phyloP scores from a whole-genome alignment of 192 early-diverging fungal species.

The Paraglomus brasilianum region DNA sequence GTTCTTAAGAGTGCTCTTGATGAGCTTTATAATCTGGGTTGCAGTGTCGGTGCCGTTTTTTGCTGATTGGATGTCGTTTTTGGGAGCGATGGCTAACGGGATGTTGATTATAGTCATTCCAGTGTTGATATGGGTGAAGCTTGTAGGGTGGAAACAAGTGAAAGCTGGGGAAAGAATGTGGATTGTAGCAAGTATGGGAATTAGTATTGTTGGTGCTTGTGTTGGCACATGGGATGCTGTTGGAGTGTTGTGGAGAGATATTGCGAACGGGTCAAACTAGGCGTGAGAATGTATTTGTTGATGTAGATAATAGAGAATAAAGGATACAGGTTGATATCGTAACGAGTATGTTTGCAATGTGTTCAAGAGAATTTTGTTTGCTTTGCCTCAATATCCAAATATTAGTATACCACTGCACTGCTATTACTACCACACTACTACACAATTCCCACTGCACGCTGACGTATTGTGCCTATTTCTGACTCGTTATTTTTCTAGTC shows the following conservation, averaged over 20 bases:
- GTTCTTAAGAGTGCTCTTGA: conserved; percentile 44
- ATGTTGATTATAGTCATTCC: conserved; percentile 59
- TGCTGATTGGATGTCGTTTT: conserved; percentile 56
- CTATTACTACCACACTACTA: too few relatives aligned
- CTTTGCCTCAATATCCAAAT: too few relatives aligned
- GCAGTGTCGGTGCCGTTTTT: conserved; percentile 59
- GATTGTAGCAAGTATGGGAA: conserved; percentile 34
- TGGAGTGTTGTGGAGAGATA: background rate
- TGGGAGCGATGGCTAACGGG: conserved; percentile 58
- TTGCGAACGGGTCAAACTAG: background rate
- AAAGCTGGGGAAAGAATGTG: conserved; percentile 37
- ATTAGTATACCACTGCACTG: too few relatives aligned
- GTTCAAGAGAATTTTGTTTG: too few relatives aligned
- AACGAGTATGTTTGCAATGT: too few relatives aligned
- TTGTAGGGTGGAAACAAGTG: conserved; percentile 50
- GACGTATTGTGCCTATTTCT: too few relatives aligned
- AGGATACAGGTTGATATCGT: too few relatives aligned
- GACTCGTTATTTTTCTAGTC: too few relatives aligned
- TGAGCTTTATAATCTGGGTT: conserved; percentile 41
- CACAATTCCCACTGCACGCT: too few relatives aligned
- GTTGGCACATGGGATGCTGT: conserved; percentile 24
- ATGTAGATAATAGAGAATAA: too few relatives aligned
- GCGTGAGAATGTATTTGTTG: too few relatives aligned
- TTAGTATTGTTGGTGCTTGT: conserved; percentile 4
- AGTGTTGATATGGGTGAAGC: conserved; percentile 47